Base-by-base conservation (phyloP, 2,329 filamentous ascomycete species). In the Colletotrichum higginsianum region DNA sequence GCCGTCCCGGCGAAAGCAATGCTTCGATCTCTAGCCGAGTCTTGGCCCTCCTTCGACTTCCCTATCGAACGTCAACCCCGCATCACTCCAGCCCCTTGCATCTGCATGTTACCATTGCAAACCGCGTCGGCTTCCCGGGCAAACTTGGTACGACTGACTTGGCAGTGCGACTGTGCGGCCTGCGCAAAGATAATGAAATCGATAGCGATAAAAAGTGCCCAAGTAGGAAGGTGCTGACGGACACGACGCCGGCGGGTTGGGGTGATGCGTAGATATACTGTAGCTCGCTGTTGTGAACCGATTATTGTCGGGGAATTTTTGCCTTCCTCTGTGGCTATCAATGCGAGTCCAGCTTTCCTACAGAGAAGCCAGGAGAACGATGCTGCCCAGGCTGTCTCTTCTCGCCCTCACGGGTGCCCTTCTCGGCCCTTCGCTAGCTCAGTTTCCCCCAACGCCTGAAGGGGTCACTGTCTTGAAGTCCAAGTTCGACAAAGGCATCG, bases 401-500 rank as follows among this genome's bases (percentile, higher is more conserved):
- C n/a, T 71, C 52, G 65, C 58, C 26, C 23, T 68, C 7, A 26
- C 21, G 55, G 49, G 60, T 9, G 67, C 83, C 86, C 61, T 82
- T 75, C 21, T 79, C 12, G 21, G 21, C 7, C n/a, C 30, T 1
- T 53, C 61, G 23, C 46, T 61, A 12, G 76, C 72, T 0, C 77
- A 78, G 47, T 77, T 78, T 11, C 77, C 77, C 3, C 77, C 77
- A 1, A 49, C 60, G 4, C 74, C 74, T 2, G 69, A 77, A 47
- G 76, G 75, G 12, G 60, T 85, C 46, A 87, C 84, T 50, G 83
- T 86, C 61, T 82, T 91, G 65, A 80, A 80, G 30, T 91, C 89
- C 38, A 87, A 88, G 12, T 80, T 92, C 67, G 82, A 91, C 77
- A 80, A 83, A n/a, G 86, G 86, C 73, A 87, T 91, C 76, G 88